Conservation (phyloP, 2,329 filamentous ascomycete genomes). For the Curvularia sp. region DNA sequence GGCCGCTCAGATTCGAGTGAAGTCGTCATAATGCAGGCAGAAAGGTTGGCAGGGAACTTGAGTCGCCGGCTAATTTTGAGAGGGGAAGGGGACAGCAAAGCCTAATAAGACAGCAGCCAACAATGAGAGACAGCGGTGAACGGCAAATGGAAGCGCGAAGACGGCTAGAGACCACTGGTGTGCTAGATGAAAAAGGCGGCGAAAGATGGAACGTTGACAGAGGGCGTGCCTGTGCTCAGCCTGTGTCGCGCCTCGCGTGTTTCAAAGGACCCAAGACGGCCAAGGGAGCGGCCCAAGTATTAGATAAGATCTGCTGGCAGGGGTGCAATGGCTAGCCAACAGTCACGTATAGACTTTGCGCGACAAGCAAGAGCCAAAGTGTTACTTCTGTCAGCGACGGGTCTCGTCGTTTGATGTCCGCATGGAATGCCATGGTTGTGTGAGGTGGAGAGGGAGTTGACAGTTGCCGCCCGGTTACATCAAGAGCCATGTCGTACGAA, state of each 20-base stretch:
- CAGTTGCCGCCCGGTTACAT: not conserved
- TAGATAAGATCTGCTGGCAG: conserved; percentile 26
- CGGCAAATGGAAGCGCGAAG: not conserved
- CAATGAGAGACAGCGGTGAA: not conserved
- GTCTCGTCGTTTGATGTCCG: not conserved
- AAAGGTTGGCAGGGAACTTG: conserved; percentile 6
- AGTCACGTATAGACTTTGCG: not conserved
- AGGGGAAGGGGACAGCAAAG: not conserved
- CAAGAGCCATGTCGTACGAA: not conserved
- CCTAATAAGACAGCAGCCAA: not conserved
- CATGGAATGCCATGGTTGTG: not conserved
- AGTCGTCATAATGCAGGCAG: conserved; percentile 44
- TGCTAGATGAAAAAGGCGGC: conserved; percentile 13
- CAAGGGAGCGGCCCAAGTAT: conserved; percentile 31
- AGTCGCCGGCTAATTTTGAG: not conserved
- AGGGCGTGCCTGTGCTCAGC: conserved; percentile 25
- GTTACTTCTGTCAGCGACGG: conserved; percentile 13
- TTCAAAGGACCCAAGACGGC: conserved; percentile 36
- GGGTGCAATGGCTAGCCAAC: conserved; percentile 12
- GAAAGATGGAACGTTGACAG: conserved; percentile 14
- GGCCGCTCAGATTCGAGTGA: conserved; percentile 51
- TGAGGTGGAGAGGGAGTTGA: not conserved
- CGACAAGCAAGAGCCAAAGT: not conserved
- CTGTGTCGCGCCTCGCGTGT: conserved; percentile 25
- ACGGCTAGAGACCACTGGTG: not conserved